phyloP scores from a whole-genome alignment of 768 basidiomycete genomes.

The Lactarius deliciosus region DNA sequence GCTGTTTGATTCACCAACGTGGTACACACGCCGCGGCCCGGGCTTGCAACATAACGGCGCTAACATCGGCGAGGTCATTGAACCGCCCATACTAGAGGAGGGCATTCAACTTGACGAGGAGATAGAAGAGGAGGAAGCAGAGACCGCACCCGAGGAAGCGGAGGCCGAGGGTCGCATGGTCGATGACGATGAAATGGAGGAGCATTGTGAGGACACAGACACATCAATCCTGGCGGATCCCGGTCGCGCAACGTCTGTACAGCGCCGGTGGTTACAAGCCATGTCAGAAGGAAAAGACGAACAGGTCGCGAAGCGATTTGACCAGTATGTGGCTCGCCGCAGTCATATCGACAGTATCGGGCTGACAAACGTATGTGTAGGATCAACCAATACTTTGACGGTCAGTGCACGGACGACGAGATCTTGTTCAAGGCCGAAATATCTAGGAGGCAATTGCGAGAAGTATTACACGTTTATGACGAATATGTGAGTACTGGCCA shows the following conservation, averaged over 20 bases:
- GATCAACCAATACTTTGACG: constrained; percentile 92
- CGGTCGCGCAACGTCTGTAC: constrained; percentile 71
- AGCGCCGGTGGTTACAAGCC: constrained; percentile 84
- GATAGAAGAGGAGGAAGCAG: constrained; percentile 34
- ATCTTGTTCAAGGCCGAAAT: constrained; percentile 89
- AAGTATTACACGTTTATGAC: constrained; percentile 81
- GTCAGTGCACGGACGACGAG: constrained; percentile 88
- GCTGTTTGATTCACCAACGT: constrained; percentile 32
- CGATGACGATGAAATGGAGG: constrained; percentile 41
- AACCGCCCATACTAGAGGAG: constrained; percentile 35
- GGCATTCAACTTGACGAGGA: constrained; percentile 36
- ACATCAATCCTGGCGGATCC: constrained; percentile 82
- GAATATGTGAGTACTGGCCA: constrained; percentile 66
- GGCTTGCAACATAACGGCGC: constrained; percentile 35
- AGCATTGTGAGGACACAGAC: constrained; percentile 46
- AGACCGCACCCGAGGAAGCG: constrained; percentile 34
- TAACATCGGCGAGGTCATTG: constrained; percentile 37
- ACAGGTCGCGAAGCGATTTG: constrained; percentile 68
- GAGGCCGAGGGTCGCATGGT: constrained; percentile 37
- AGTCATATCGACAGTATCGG: background rate
- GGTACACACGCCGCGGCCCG: constrained; percentile 47
- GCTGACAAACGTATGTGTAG: constrained; percentile 41
- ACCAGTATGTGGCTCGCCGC: constrained; percentile 51
- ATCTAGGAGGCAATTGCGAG: constrained; percentile 76
- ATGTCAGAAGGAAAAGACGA: constrained; percentile 85